Evolutionary conservation across 106 monocot species (phyloP).

Genomic region (Dendrobium officinale): DNA sequence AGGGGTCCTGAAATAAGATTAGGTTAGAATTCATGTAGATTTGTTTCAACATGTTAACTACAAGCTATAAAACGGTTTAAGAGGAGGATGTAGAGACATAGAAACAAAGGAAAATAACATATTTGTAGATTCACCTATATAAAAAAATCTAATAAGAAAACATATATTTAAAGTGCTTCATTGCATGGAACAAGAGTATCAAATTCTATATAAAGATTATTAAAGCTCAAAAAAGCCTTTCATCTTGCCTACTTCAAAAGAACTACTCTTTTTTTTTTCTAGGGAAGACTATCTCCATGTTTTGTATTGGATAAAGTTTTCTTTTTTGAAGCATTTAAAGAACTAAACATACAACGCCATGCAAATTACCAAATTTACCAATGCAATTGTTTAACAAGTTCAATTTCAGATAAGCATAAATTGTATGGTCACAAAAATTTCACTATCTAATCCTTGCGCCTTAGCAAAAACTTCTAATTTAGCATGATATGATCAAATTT

Average conservation of each 20-base stretch:
- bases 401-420: background rate
- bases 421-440: background rate
- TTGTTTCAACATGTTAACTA: background rate
- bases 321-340: background rate
- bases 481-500: background rate
- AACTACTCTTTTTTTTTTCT: background rate
- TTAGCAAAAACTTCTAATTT: background rate
- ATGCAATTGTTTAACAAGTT: background rate
- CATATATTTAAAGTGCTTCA: background rate
- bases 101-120: background rate
- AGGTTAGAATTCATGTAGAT: background rate
- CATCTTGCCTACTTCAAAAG: background rate
- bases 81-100: background rate
- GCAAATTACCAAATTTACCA: background rate
- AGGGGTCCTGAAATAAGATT: slow-evolving; percentile 48
- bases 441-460: background rate
- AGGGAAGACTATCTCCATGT: background rate
- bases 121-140: background rate
- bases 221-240: background rate
- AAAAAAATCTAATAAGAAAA: background rate
- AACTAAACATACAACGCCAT: background rate
- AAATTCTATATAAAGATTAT: background rate
- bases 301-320: background rate
- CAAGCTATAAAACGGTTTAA: background rate
- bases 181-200: background rate